phyloP scores from a whole-genome alignment of 495 filamentous ascomycete species.

The Penicillium fimorum region DNA sequence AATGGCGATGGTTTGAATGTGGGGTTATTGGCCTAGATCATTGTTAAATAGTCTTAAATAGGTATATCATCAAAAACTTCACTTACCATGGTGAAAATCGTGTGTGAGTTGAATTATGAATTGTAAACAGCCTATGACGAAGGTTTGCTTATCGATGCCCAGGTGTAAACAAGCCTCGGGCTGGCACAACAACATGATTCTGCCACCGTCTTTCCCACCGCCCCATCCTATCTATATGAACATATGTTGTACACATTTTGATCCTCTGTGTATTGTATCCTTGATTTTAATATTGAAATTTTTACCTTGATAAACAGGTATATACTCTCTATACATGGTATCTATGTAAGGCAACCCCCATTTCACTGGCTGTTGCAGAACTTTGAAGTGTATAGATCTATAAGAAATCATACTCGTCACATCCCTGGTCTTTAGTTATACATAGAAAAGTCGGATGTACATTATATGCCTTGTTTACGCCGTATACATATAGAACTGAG shows the following conservation, averaged over 20 bases:
- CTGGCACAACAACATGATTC: background rate
- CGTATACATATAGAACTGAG: no score
- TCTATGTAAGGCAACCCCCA: background rate
- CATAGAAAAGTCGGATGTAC: no score
- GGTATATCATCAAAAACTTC: background rate
- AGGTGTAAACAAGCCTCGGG: conserved; percentile 8
- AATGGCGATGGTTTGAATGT: conserved; percentile 71
- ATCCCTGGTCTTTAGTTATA: no score
- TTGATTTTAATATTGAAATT: background rate
- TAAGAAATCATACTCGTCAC: background rate
- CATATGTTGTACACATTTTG: background rate
- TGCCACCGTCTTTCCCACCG: conserved; percentile 4
- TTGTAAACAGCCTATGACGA: conserved; percentile 14
- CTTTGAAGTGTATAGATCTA: background rate
- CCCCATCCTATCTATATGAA: background rate
- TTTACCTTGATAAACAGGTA: background rate
- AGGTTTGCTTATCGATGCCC: conserved; percentile 2
- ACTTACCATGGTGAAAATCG: conserved; percentile 27
- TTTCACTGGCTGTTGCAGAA: background rate
- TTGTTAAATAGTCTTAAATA: background rate
- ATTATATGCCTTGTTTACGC: no score
- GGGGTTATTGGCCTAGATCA: conserved; percentile 38
- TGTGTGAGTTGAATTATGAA: background rate
- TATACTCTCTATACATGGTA: background rate
- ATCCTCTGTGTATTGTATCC: background rate